Base-by-base conservation (phyloP, 495 filamentous ascomycete genomes). In the Tuber melanosporum region DNA sequence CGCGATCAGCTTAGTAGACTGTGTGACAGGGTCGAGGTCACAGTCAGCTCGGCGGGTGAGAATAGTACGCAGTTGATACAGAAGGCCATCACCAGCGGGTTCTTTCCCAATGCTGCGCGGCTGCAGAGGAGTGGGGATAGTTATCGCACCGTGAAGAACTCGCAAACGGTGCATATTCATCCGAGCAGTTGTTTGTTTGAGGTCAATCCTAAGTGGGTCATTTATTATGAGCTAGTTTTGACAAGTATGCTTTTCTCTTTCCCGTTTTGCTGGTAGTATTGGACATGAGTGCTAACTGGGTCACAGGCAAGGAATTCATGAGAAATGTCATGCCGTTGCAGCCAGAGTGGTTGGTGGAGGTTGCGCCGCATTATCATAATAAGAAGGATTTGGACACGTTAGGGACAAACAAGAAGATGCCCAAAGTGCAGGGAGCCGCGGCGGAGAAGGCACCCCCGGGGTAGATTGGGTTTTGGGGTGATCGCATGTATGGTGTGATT, bases 361-460 rank as follows among this genome's bases (percentile, higher is more conserved):
- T 94, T 69, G 95, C 96, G 70, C 96, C 94, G 75, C 95, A 99
- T 86, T 98, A 92, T 82, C 92, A 98, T 83, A 97, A 97, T 86
- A 93, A 92, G 87, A 92, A 93, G 85, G 93, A 98, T 83, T 83
- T 98, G 70, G 96, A 98, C 83, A 90, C 88, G 32, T 76, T 98
- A 76, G 91, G 91, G 22, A 86, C 91, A 83, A 92, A 93, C 73
- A 91, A 88, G 86, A 98, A 97, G 86, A 89, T 92, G 87, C 90
- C 90, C 2, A 92, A 91, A 83, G 89, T 88, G 12, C 84, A 87
- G 76, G 90, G 90, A 15, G 85, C 82, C 5, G 78, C 83, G 19
- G 88, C 87, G 36, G 69, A 70, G 36, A 17, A 44, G 70, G 75
- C 76, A 2, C 74, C 72, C 9, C 42, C 46, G 7, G 71, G 20